Evolutionary conservation across 306 rosid species (phyloP).

Genomic region (Lathyrus sativus): DNA sequence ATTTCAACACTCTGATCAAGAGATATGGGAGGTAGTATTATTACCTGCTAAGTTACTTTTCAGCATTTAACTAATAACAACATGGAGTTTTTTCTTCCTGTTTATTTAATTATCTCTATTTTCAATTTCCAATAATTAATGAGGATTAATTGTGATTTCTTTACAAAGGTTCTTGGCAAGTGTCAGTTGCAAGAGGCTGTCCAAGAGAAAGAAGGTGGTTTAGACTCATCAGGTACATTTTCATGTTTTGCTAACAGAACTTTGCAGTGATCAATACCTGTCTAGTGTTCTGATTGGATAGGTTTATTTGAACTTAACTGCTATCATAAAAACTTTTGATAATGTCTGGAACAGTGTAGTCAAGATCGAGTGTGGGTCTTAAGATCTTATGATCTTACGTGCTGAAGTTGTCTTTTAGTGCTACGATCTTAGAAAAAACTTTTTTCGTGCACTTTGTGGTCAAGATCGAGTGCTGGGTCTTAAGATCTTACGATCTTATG

Average conservation of each 20-base stretch:
- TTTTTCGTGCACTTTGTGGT: too few relatives aligned
- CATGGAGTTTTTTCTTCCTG: neutral
- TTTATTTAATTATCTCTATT: neutral
- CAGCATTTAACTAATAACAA: neutral
- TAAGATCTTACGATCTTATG: too few relatives aligned
- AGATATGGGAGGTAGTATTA: conserved; percentile 69
- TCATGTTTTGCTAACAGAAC: conserved; percentile 24
- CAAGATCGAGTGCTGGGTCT: too few relatives aligned
- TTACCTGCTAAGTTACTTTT: neutral
- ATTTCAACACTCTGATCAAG: conserved; percentile 65
- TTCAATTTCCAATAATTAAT: neutral
- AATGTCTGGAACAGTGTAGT: too few relatives aligned
- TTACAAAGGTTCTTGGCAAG: conserved; percentile 73
- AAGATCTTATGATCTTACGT: too few relatives aligned
- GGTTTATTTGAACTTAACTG: too few relatives aligned
- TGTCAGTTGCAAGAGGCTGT: conserved; percentile 76
- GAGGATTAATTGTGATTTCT: conserved; percentile 28
- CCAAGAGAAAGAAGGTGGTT: conserved; percentile 66
- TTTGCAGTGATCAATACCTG: too few relatives aligned
- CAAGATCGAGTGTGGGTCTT: too few relatives aligned
- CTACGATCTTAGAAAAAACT: too few relatives aligned
- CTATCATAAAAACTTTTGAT: too few relatives aligned
- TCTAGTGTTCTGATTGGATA: too few relatives aligned
- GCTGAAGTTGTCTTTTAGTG: too few relatives aligned
- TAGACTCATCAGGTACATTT: conserved; percentile 66